Evolutionary conservation across 2,329 filamentous ascomycete genomes (phyloP), one percentile per base, ranked within the genome.

Genomic region (Fusarium nurragi): DNA sequence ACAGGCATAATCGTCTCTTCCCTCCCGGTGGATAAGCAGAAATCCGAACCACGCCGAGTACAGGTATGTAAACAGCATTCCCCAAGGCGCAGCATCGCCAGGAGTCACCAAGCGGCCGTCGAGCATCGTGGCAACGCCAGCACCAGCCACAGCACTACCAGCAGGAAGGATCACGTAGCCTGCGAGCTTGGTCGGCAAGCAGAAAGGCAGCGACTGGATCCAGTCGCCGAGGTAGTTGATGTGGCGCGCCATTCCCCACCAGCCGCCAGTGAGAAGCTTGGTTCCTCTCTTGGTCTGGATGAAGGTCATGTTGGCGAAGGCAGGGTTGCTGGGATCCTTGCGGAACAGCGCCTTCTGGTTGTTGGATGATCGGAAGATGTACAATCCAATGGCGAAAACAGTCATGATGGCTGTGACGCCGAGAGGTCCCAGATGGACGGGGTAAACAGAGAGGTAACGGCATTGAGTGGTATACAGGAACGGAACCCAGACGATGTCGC

Each of bases 191-290:
- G 93, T 97, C 0, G 94, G 93, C 34, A 97, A 81, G 61, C 88
- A 92, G 75, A 94, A 97, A 0, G 92, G 88, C 87, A 92, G 95
- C 12, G 90, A 87, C 86, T 96, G 93, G 65, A 94, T 81, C 93
- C 93, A 97, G 78, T 97, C 94, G 36, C 93, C 94, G 5, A 96
- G 81, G 78, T 97, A 97, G 80, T 97, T 97, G 82, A 97, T 93
- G 77, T 97, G 94, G 26, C 94, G 87, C 0, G 93, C 90, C 22
- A 86, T 83, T 30, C 93, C 94, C 94, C 94, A 97, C 94, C 94
- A 97, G 40, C 94, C 94, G 1, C 90, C 89, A 0, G 89, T 88
- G 60, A 97, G 83, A 28, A 97, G 85, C 58, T 88, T 89, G 21
- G 90, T 93, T 49, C 94, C 94, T 4, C 87, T 83, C 71, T 88